Conservation (phyloP, 2,329 filamentous ascomycete species). For the Chrysoporthe cubensis region DNA sequence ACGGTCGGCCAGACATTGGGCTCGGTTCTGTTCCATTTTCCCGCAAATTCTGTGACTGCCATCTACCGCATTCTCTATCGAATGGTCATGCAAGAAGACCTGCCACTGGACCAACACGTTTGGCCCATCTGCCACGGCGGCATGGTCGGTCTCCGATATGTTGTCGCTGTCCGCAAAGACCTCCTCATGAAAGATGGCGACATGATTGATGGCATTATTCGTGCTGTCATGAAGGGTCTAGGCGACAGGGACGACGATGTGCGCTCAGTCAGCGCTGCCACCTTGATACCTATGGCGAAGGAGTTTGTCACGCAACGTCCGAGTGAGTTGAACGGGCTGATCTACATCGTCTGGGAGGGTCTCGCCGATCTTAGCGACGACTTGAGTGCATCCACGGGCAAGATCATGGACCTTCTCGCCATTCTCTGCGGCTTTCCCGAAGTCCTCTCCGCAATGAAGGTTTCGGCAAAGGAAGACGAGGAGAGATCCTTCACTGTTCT, state of each 20-base stretch:
- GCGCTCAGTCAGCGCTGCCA: constrained; percentile 95
- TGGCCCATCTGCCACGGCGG: constrained; percentile 98
- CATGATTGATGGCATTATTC: constrained; percentile 90
- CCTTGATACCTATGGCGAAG: constrained; percentile 91
- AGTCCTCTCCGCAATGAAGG: constrained; percentile 92
- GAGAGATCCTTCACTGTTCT: constrained; percentile 90
- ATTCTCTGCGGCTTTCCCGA: constrained; percentile 94
- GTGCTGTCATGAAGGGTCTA: constrained; percentile 92
- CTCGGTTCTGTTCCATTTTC: constrained; percentile 83
- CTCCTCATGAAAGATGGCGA: constrained; percentile 80
- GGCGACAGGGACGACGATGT: constrained; percentile 94
- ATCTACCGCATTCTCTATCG: constrained; percentile 85
- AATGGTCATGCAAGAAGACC: constrained; percentile 89
- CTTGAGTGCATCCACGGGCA: constrained; percentile 93
- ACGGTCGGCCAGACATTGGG: constrained; percentile 93
- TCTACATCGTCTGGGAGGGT: constrained; percentile 97
- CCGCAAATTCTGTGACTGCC: constrained; percentile 75
- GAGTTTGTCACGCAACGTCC: constrained; percentile 90
- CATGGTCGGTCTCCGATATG: constrained; percentile 94
- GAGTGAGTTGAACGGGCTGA: constrained; percentile 75
- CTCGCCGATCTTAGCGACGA: constrained; percentile 96
- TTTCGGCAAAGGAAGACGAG: constrained; percentile 79
- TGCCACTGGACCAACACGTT: constrained; percentile 71
- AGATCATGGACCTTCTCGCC: constrained; percentile 96
- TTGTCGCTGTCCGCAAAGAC: constrained; percentile 94